These are phyloP conservation scores for Orychophragmus violaceus DNA, from an alignment of 345 rosid genomes.

Conservation along the genomic window DNA sequence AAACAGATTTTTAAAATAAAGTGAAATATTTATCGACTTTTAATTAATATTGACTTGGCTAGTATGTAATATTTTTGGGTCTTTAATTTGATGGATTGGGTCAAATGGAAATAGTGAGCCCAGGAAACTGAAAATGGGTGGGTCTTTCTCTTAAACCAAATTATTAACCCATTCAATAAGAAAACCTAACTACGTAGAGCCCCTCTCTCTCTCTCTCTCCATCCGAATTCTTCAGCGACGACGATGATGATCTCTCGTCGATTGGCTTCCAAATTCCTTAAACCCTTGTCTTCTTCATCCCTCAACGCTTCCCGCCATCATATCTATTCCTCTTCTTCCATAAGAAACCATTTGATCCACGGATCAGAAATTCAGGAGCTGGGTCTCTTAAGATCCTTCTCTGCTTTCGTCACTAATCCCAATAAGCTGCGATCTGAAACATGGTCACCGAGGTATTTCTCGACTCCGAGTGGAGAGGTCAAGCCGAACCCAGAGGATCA, in stretches of 20 bases:
- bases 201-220: too few species aligned
- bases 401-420: slow-evolving; percentile 6
- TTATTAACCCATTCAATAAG: not conserved
- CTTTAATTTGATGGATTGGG: too few species aligned
- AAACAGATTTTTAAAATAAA: too few species aligned
- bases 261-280: not conserved
- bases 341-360: slow-evolving; percentile 19
- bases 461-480: slow-evolving; percentile 25
- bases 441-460: slow-evolving; percentile 38
- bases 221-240: not conserved
- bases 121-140: not conserved
- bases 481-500: slow-evolving; percentile 5
- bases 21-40: too few species aligned
- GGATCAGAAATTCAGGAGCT: slow-evolving; percentile 2
- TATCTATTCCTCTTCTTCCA: slow-evolving; percentile 54
- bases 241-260: not conserved
- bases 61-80: too few species aligned
- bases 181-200: not conserved
- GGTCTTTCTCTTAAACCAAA: not conserved
- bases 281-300: slow-evolving; percentile 28
- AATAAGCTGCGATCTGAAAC: slow-evolving; percentile 17
- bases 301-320: slow-evolving; percentile 51
- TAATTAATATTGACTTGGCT: too few species aligned
- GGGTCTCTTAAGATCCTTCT: slow-evolving; percentile 17
- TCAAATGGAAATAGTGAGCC: not conserved